Percentiles rank a stretch among this genome's conserved stretches.
Conservation (phyloP, 1,284 basidiomycete species). For the Melanopsichium pennsylvanicum region DNA sequence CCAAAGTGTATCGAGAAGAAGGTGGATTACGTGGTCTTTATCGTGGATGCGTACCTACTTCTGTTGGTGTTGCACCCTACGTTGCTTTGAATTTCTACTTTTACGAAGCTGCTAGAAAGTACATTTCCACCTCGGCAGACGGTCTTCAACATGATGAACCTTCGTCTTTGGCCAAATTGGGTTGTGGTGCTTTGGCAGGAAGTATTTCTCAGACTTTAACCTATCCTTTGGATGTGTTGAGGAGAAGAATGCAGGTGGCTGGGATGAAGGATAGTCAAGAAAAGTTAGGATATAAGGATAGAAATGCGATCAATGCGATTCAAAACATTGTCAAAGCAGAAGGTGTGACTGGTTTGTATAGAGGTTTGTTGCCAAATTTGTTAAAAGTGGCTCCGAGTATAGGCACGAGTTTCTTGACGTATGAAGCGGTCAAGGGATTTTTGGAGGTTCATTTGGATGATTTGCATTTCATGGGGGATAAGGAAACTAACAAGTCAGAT, state of each 20-base stretch:
- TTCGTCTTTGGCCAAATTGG: constrained; percentile 63
- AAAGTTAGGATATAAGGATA: constrained; percentile 77
- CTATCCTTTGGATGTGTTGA: constrained; percentile 92
- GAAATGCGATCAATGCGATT: constrained; percentile 73
- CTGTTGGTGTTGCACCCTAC: constrained; percentile 90
- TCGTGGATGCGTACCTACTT: constrained; percentile 85
- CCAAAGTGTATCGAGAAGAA: constrained; percentile 87
- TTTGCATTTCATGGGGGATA: constrained; percentile 4
- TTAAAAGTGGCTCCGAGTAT: constrained; percentile 72
- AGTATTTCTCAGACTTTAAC: constrained; percentile 89
- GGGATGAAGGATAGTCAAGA: constrained; percentile 75
- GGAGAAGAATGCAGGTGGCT: constrained; percentile 93
- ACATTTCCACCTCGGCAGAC: constrained; percentile 53
- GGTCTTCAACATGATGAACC: no score
- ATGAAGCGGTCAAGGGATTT: constrained; percentile 51
- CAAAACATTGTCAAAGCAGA: constrained; percentile 76
- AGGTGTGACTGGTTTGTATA: constrained; percentile 79
- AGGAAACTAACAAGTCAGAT: constrained; percentile 9
- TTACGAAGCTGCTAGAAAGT: constrained; percentile 63
- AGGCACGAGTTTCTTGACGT: constrained; percentile 59
- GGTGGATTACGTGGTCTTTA: constrained; percentile 87
- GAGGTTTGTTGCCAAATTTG: constrained; percentile 89
- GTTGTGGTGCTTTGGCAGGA: constrained; percentile 70
- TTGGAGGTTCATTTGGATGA: constrained; percentile 42
- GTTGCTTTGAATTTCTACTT: constrained; percentile 69